phyloP scores from a whole-genome alignment of 2,329 filamentous ascomycete species.

The Aspergillus niger region DNA sequence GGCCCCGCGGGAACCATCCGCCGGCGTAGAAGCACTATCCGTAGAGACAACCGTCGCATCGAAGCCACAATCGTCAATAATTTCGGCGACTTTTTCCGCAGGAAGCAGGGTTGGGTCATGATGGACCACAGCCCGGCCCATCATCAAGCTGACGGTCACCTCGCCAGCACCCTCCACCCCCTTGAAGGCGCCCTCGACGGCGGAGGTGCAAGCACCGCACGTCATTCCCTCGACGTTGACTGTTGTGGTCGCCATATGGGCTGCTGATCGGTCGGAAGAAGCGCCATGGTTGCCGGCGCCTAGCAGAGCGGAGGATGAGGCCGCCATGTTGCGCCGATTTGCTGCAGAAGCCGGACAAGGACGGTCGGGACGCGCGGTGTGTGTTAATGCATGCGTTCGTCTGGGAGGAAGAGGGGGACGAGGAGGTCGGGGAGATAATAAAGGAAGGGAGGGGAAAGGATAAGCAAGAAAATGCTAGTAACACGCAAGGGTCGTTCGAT shows the following conservation, averaged over 20 bases:
- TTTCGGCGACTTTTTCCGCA: conserved; percentile 75
- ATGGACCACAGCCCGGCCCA: conserved; percentile 92
- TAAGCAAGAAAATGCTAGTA: neutral
- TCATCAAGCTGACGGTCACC: conserved; percentile 89
- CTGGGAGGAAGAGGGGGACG: neutral
- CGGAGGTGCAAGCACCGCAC: conserved; percentile 91
- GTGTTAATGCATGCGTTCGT: conserved; percentile 22
- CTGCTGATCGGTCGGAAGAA: conserved; percentile 37
- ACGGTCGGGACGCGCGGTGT: neutral
- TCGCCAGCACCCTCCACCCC: conserved; percentile 76
- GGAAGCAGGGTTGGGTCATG: conserved; percentile 77
- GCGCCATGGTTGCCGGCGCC: conserved; percentile 21
- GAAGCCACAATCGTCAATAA: conserved; percentile 89
- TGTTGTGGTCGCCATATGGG: conserved; percentile 84
- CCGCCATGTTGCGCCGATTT: conserved; percentile 20
- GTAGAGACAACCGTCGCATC: conserved; percentile 87
- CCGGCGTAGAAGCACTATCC: conserved; percentile 64
- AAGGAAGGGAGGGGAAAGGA: neutral
- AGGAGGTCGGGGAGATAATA: conserved; percentile 3
- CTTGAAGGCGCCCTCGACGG: conserved; percentile 91
- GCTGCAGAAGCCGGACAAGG: conserved; percentile 19
- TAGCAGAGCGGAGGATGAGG: conserved; percentile 22
- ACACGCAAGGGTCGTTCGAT: conserved; percentile 7
- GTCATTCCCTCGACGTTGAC: conserved; percentile 83
- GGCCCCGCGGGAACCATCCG: conserved; percentile 39